Percentiles rank a stretch among this genome's conserved stretches.
phyloP scores from a whole-genome alignment of 73 alveolate species.

The Tetrahymena elliotti region DNA sequence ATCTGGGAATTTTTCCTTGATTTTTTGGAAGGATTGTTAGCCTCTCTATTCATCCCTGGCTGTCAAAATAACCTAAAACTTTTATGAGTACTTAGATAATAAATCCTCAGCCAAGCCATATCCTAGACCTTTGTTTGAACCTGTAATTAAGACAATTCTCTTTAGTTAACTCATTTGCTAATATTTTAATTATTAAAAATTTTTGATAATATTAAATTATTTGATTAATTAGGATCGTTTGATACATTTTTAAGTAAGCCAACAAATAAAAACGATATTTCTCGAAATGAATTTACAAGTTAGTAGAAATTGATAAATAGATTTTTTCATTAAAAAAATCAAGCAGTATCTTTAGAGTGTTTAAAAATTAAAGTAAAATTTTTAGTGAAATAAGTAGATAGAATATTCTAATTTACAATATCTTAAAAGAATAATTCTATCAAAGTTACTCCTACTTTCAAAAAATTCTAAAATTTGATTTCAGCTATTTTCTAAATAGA shows the following conservation, averaged over 20 bases:
- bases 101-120: constrained; percentile 26
- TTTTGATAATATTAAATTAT: too few relatives aligned
- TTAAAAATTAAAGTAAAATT: too few relatives aligned
- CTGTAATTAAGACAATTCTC: constrained; percentile 47
- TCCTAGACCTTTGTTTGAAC: constrained; percentile 55
- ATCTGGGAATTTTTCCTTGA: background rate
- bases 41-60: constrained; percentile 29
- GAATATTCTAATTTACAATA: too few relatives aligned
- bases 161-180: background rate
- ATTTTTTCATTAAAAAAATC: background rate
- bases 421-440: too few relatives aligned
- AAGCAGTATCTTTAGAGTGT: background rate
- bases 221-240: too few relatives aligned
- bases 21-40: background rate
- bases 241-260: background rate
- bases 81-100: constrained; percentile 16
- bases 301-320: background rate
- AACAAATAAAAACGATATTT: background rate
- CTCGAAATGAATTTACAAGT: background rate
- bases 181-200: too few relatives aligned
- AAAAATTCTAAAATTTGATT: too few relatives aligned
- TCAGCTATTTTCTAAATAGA: too few relatives aligned
- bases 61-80: constrained; percentile 1
- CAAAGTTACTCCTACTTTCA: too few relatives aligned
- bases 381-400: too few relatives aligned